Base-by-base conservation (phyloP, 202 grass and related monocot species). In the Panicum hallii region DNA sequence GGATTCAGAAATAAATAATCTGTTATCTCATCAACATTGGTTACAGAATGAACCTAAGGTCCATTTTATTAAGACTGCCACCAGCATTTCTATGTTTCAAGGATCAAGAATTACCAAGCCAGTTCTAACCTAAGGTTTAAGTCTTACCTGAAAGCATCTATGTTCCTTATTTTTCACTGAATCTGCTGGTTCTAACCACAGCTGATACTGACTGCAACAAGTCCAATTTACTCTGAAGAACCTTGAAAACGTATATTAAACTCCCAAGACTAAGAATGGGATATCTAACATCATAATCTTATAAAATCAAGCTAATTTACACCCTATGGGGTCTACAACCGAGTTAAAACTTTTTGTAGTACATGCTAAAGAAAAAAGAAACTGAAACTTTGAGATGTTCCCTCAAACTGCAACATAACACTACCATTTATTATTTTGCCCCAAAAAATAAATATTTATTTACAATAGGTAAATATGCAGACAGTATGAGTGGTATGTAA, bases 81-180 rank as follows among this genome's bases (percentile, higher is more conserved):
- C 67, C 67, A 70, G 22, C 43, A 70, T 70, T 26, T 45, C 11
- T 47, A 15, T 46, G 5, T 46, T 46, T 14, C 17, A 70, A 70
- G 67, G 41, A 70, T 70, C 67, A 70, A 46, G 67, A 12, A 47
- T n/a, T 70, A 69, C 66, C 66, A 69, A 23, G 19, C 40, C 66
- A 69, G 19, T 69, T 69, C 66, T 45, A 43, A 45, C 41, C 19
- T 69, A 69, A 45, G 66, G 38, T 67, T 9, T 10, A 34, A 4
- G 36, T 43, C 38, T n/a, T 56, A 19, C 0, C n/a, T 58, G 5
- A 70, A 13, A 11, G 19, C 66, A 67, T n/a, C n/a, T 1, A 19
- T 44, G 42, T 69, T 26, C 4, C 42, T 13, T 45, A 70, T 23
- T 70, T 23, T 69, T 41, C 2, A 67, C 16, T 67, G 17, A 40